Evolutionary conservation across 768 basidiomycete species (phyloP), one percentile per base, ranked within the genome.

Genomic region (Coprinopsis marcescibilis): DNA sequence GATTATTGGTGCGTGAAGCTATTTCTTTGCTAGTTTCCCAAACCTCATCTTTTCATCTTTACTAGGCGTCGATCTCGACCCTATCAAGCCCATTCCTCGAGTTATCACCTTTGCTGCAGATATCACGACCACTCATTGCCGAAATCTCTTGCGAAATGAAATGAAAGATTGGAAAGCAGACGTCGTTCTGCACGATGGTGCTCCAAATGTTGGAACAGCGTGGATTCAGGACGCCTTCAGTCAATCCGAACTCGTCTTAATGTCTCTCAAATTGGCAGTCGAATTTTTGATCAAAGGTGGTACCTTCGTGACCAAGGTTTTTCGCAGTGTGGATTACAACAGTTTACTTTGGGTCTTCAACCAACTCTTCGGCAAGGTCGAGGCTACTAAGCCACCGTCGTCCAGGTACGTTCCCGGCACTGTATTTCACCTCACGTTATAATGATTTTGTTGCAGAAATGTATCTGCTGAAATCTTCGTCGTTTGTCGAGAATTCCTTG

Each of bases 391-490:
- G 61, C 96, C 96, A 2, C 94, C 96, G 7, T 94, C 92, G 29
- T 98, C 96, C 19, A 82, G 93, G 90, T 93, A 51, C 57, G 66
- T 51, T 17, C 37, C 21, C 37, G n/a, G 32, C 6, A 25, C 32
- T 17, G 38, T 27, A 14, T 25, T 46, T 23, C 40, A 25, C 11
- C 6, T 21, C n/a, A 14, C 17, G 23, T 33, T 6, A 41, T 21
- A 15, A 37, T 39, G 55, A 48, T 44, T n/a, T 17, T 32, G 30
- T 43, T 27, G 30, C 11, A 94, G 94, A 70, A 97, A 95, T 69
- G 96, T 99, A 35, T 99, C 96, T 35, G 96, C 96, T 11, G 96
- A 99, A 67, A 99, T 99, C 61, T 99, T 99, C 74, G 96, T 99
- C 56, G 90, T 97, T 41, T 99, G 96, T 65, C 85, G 85, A 47